A percentile compares a stretch with the other conserved stretches of the same genome.
Evolutionary conservation across 805 yeast genomes (phyloP).

Genomic region (Candida chilensis): DNA sequence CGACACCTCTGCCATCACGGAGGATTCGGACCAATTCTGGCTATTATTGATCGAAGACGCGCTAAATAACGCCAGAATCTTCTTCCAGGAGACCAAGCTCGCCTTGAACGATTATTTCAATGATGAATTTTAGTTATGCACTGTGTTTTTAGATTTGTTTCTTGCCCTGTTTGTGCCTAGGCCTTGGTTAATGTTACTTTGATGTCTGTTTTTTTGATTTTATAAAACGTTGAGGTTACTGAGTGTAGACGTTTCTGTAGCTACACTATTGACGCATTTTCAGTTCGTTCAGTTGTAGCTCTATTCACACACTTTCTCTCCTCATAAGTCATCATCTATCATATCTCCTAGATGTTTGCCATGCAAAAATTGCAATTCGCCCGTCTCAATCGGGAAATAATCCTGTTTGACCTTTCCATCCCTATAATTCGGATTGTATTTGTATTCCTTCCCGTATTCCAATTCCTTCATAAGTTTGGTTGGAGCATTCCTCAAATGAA

Average conservation of each 20-base stretch:
- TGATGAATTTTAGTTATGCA: constrained; percentile 11
- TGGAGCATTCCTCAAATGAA: constrained; percentile 92
- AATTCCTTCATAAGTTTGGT: constrained; percentile 82
- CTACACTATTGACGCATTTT: not conserved
- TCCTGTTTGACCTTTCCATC: constrained; percentile 69
- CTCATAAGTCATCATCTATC: constrained; percentile 29
- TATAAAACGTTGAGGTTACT: no score
- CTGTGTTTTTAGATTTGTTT: not conserved
- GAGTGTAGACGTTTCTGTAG: no score
- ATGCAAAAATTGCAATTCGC: constrained; percentile 38
- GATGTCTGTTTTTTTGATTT: no score
- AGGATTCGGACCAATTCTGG: not conserved
- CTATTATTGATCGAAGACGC: constrained; percentile 25
- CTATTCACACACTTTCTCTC: no score
- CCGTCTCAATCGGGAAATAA: constrained; percentile 62
- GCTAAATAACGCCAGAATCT: constrained; percentile 37
- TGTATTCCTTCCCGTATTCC: constrained; percentile 79
- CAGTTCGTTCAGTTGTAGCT: not conserved
- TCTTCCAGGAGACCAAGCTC: constrained; percentile 38
- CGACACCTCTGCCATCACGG: not conserved
- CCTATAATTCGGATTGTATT: constrained; percentile 75
- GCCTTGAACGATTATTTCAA: constrained; percentile 46
- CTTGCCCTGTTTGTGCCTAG: not conserved
- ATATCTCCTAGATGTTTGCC: constrained; percentile 46
- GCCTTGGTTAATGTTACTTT: no score